Conservation (phyloP, 139 green algal genomes). For the Chlorella vulgaris region DNA sequence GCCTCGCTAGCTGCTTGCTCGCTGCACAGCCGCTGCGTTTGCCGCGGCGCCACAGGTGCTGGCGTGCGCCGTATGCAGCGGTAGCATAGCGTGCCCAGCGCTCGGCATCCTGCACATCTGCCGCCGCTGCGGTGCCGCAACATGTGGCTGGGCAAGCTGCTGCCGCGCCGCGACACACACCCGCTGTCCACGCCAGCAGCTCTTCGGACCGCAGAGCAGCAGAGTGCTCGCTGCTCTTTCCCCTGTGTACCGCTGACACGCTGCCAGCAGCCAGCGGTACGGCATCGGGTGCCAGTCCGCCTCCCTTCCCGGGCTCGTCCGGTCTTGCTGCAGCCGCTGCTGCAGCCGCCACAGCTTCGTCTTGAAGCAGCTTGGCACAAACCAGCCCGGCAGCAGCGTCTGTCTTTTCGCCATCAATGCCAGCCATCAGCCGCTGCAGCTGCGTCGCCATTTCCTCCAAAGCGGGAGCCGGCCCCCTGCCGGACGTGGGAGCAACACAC, state of each 20-base stretch:
- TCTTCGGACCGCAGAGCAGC: background rate
- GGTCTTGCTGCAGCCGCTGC: background rate
- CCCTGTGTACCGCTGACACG: background rate
- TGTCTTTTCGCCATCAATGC: constrained; percentile 22
- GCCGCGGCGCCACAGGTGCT: constrained; percentile 21
- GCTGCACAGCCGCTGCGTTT: background rate
- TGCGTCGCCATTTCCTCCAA: constrained; percentile 8
- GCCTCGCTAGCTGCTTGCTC: background rate
- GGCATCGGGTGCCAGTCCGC: background rate
- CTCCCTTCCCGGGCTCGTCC: background rate
- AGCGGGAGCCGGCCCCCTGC: background rate
- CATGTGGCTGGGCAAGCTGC: background rate
- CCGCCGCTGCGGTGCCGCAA: background rate
- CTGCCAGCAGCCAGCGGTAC: background rate
- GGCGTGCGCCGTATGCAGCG: background rate
- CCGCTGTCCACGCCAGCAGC: constrained; percentile 9
- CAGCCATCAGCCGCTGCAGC: constrained; percentile 26
- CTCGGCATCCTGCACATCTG: background rate
- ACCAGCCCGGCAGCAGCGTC: constrained; percentile 18
- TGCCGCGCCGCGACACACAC: constrained; percentile 3
- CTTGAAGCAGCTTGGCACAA: constrained; percentile 17
- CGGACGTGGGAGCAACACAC: background rate
- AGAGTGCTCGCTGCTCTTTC: background rate
- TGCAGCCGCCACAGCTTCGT: background rate
- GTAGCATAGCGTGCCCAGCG: constrained; percentile 11